Percentiles rank a stretch among this genome's conserved stretches.
phyloP scores from a whole-genome alignment of 768 basidiomycete genomes.

The Termitomyces sp. region DNA sequence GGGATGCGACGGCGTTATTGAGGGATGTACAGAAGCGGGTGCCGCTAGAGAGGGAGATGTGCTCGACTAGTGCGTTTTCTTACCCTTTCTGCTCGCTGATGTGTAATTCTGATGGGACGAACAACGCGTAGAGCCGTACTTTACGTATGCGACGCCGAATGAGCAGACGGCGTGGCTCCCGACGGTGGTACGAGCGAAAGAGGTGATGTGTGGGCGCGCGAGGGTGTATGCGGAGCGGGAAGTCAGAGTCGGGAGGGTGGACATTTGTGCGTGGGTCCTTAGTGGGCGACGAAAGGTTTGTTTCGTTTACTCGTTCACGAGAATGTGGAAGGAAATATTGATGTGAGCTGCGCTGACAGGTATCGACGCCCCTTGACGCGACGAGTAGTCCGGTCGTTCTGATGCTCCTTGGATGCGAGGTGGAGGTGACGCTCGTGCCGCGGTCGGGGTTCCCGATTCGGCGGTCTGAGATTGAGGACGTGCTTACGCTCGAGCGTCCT shows the following conservation, averaged over 20 bases:
- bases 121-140: slow-evolving; percentile 7
- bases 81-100: background rate
- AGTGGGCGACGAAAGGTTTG: slow-evolving; percentile 13
- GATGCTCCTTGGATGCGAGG: slow-evolving; percentile 34
- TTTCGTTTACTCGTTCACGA: background rate
- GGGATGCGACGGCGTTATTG: slow-evolving; percentile 31
- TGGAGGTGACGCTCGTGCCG: slow-evolving; percentile 25
- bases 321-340: too few relatives aligned
- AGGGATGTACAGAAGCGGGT: slow-evolving; percentile 33
- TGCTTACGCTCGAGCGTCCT: background rate
- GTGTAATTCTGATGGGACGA: background rate
- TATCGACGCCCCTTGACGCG: slow-evolving; percentile 19
- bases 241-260: slow-evolving; percentile 28
- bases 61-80: slow-evolving; percentile 21
- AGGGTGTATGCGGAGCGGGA: slow-evolving; percentile 29
- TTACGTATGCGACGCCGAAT: background rate
- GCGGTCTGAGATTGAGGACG: background rate
- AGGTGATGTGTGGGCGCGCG: slow-evolving; percentile 26
- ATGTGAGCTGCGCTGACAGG: slow-evolving; percentile 10
- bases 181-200: slow-evolving; percentile 19
- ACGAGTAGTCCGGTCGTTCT: slow-evolving; percentile 23
- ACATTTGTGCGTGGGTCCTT: slow-evolving; percentile 37
- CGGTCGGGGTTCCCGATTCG: slow-evolving; percentile 12
- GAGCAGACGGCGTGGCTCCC: background rate
- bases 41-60: slow-evolving; percentile 22